Evolutionary conservation across 805 yeast species (phyloP), one percentile per base, ranked within the genome.

Genomic region (Sugiyamaella americana): DNA sequence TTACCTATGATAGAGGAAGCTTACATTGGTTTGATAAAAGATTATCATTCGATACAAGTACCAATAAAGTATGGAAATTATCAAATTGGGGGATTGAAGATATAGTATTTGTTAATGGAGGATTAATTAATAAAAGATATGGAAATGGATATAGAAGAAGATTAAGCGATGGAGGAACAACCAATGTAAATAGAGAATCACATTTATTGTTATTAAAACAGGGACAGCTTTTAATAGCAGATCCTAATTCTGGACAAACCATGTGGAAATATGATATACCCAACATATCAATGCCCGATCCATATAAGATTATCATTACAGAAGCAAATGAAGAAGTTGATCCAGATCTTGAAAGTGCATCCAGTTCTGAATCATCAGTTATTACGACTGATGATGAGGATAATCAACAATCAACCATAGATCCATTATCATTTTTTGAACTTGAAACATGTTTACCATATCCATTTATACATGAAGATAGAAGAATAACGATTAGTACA

Each of bases 1-100:
- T 79, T 16, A 80, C 82, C 21, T 66, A 68, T 46, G 61, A 69
- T 3, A 68, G 75, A 11, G 87, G 87, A 0, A 73, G 84, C 1
- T 61, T 82, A 17, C 87, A 82, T 55, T 79, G 82, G 73, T 82
- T 75, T 58, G 71, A 71, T 54, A 50, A 56, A 44, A 37, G 44
- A 16, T 47, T 53, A 10, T 52, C 57, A 8, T 48, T 47, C 37
- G 51, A 53, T 24, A 30, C 43, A 13, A 24, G 41, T 16, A 47
- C 48, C 19, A 40, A 48, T 34, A 51, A 49, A 43, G 43, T 52
- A 16, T 57, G 61, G 61, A 56, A 55, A 45, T 42, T 53, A 36
- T 51, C 58, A 5, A 53, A 50, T 4, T 54, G 56, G 55, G 51
- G 55, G 1, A 49, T 54, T 32, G 52, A 45, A 23, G 50, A 47